Evolutionary conservation across 768 basidiomycete species (phyloP).

Genomic region (Cystofilobasidium capitatum): DNA sequence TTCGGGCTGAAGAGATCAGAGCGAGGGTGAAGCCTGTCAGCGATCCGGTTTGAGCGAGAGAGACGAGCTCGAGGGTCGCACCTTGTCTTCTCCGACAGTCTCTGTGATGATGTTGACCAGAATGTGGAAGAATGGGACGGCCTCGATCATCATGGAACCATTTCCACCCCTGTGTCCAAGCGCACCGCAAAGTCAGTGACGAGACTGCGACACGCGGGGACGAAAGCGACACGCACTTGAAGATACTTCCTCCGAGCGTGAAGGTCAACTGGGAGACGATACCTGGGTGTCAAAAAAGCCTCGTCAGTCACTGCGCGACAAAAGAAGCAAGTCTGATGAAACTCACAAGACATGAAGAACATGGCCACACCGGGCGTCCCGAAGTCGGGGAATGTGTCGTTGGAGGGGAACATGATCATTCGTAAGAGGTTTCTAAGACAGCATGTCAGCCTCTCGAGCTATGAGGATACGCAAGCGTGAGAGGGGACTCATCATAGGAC

Average conservation of each 20-base stretch:
- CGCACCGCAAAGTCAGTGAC: background rate
- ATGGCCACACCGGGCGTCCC: slow-evolving; percentile 87
- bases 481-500: slow-evolving; percentile 19
- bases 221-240: slow-evolving; percentile 46
- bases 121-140: slow-evolving; percentile 80
- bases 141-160: slow-evolving; percentile 74
- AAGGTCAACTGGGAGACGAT: slow-evolving; percentile 75
- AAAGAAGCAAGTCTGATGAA: slow-evolving; percentile 27
- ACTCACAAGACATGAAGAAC: slow-evolving; percentile 71
- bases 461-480: background rate
- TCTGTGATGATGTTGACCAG: slow-evolving; percentile 65
- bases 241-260: slow-evolving; percentile 74
- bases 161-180: slow-evolving; percentile 27
- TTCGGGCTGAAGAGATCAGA: slow-evolving; percentile 37
- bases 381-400: slow-evolving; percentile 65
- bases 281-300: slow-evolving; percentile 44
- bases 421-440: slow-evolving; percentile 53
- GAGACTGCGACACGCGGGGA: too few relatives aligned
- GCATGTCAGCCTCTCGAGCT: slow-evolving; percentile 5
- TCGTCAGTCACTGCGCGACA: background rate
- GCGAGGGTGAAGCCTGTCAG: background rate
- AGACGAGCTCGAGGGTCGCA: slow-evolving; percentile 28
- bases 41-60: background rate
- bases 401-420: slow-evolving; percentile 84
- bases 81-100: slow-evolving; percentile 60